Evolutionary conservation across 2,329 filamentous ascomycete genomes (phyloP), one percentile per base, ranked within the genome.

Genomic region (Colletotrichum karsti): DNA sequence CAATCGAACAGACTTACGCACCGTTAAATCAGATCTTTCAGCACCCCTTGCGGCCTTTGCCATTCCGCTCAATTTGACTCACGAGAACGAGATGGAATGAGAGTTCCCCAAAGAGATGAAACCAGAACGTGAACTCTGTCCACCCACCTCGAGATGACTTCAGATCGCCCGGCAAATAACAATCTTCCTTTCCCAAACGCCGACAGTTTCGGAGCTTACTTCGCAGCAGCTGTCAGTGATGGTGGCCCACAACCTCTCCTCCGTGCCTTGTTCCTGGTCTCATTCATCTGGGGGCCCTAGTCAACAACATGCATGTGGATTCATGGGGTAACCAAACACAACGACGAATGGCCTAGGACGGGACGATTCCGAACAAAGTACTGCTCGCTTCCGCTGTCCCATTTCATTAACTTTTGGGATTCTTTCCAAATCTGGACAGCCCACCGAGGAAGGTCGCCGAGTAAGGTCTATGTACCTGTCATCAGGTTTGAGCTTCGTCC

Each of bases 151-250:
- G 20, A 10, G 7, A 51, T 26, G 18, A 51, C 26, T 13, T 13
- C 33, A 12, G 46, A 33, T 5, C 18, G n/a, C 10, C 15, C 18
- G 15, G 26, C 46, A 26, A 51, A 51, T 51, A 10, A 30, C 30
- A 9, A 15, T 7, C 10, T n/a, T 18, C 13, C 24, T 33, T 18
- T n/a, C 37, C 60, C 59, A 67, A 57, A 53, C 64, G 7, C 35
- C 42, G 37, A 63, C 22, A 30, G 59, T 63, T 51, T 63, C 51
- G 37, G 41, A 39, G 46, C n/a, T 22, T 46, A 41, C 24, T 24
- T 28, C 20, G 6, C 2, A 35, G 33, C 10, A 35, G 33, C 9
- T 15, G 8, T 15, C 33, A 35, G 12, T 35, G 33, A 35, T 9
- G 33, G 3, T 51, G 26, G 46, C n/a, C 18, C 15, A 50, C 15